A percentile compares a stretch with the other conserved stretches of the same genome.
These are phyloP conservation scores for Colletotrichum chrysophilum DNA, from an alignment of 2,329 filamentous ascomycete species.

Conservation along the genomic window DNA sequence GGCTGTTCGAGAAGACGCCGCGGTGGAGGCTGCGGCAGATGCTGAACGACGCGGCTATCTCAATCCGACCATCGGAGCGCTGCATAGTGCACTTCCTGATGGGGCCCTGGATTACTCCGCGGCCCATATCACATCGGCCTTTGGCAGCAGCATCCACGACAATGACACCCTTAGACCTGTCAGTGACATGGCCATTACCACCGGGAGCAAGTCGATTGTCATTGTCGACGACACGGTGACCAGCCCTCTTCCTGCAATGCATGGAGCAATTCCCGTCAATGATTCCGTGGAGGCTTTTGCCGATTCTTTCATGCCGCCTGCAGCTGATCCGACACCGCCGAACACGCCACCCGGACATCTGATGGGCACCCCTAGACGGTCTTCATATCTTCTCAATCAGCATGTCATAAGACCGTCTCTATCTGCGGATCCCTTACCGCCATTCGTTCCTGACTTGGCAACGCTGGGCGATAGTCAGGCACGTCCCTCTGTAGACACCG, in stretches of 20 bases:
- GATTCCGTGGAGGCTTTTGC: slow-evolving; percentile 58
- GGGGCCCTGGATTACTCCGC: slow-evolving; percentile 46
- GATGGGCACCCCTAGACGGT: slow-evolving; percentile 54
- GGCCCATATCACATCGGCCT: slow-evolving; percentile 46
- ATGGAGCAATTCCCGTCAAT: slow-evolving; percentile 50
- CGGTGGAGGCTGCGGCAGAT: slow-evolving; percentile 38
- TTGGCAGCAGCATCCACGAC: slow-evolving; percentile 38
- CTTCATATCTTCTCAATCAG: slow-evolving; percentile 60
- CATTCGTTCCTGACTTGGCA: slow-evolving; percentile 52
- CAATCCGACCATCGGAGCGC: not conserved
- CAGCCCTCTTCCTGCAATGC: slow-evolving; percentile 56
- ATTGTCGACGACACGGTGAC: slow-evolving; percentile 76
- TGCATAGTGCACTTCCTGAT: slow-evolving; percentile 20
- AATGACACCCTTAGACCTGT: slow-evolving; percentile 42
- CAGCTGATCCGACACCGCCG: slow-evolving; percentile 63
- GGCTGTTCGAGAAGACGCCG: slow-evolving; percentile 71
- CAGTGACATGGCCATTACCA: slow-evolving; percentile 68
- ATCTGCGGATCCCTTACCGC: slow-evolving; percentile 47
- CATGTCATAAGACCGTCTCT: slow-evolving; percentile 42
- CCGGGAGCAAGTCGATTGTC: slow-evolving; percentile 87
- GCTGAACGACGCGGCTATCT: slow-evolving; percentile 21
- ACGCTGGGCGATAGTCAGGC: slow-evolving; percentile 36
- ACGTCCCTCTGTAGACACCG: slow-evolving; percentile 35
- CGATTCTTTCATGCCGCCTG: slow-evolving; percentile 54
- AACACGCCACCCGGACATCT: slow-evolving; percentile 60